These are phyloP conservation scores for Silene vulgaris DNA, from an alignment of 179 eudicot species.

Conservation along the genomic window DNA sequence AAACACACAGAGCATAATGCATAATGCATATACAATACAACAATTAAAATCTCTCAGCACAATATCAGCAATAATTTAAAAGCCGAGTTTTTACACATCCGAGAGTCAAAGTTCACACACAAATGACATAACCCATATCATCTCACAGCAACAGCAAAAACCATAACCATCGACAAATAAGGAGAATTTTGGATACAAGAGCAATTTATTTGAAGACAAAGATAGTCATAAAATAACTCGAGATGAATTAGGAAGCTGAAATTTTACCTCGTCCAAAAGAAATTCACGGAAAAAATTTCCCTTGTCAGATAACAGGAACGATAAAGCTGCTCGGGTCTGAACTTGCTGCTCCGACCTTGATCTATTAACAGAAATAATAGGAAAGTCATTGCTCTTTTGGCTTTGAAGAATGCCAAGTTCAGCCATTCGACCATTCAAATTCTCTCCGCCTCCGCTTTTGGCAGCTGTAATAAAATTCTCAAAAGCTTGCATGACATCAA, in stretches of 20 bases:
- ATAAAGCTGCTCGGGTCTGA: slow-evolving; percentile 87
- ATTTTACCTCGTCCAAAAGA: slow-evolving; percentile 84
- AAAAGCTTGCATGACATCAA: slow-evolving; percentile 99
- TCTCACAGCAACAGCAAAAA: background rate
- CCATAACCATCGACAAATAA: background rate
- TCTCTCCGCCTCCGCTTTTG: slow-evolving; percentile 96
- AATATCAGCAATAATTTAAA: background rate
- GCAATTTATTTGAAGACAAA: background rate
- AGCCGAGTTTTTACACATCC: background rate
- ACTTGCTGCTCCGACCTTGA: slow-evolving; percentile 49
- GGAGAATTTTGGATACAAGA: background rate
- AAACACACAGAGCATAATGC: background rate
- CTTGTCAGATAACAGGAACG: slow-evolving; percentile 72
- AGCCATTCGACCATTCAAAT: slow-evolving; percentile 79
- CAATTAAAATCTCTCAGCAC: background rate
- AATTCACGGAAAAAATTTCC: slow-evolving; percentile 94
- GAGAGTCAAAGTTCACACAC: background rate
- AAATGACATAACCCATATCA: background rate
- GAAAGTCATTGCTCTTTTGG: slow-evolving; percentile 36
- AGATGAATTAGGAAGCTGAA: background rate
- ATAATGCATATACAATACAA: background rate
- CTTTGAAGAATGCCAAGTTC: slow-evolving; percentile 77
- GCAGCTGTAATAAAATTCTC: slow-evolving; percentile 88
- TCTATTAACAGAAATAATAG: slow-evolving; percentile 33
- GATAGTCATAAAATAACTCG: background rate